Base-by-base conservation (phyloP, 2,329 filamentous ascomycete genomes). In the Aureobasidium pullulans region DNA sequence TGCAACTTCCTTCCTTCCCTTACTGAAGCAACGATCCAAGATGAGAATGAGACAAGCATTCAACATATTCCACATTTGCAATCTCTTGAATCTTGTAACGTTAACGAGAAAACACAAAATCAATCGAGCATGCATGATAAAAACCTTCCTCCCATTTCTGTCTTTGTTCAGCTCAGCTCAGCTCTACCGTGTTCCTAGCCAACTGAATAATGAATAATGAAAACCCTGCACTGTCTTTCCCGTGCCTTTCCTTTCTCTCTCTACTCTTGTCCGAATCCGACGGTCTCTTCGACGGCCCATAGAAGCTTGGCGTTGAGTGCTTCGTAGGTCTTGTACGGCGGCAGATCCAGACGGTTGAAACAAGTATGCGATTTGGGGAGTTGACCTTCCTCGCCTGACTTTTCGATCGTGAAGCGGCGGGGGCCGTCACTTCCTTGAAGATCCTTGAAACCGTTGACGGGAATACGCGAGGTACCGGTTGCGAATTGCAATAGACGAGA, bases 391-490 rank as follows among this genome's bases (percentile, higher is more conserved):
- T 97, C 94, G 61, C 94, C 94, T 39, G 92, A 90, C 78, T 97
- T 97, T 74, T 99, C 94, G 73, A 99, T 97, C 0, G 94, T 99
- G 70, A 99, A 99, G 63, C 94, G 81, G 75, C 94, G 83, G 9
- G 94, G 94, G 3, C 94, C 94, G 72, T 99, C 94, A 66, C 91
- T 96, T 42, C 94, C 94, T 75, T 99, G 94, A 54, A 99, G 79
- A 80, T 99, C 94, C 78, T 99, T 99, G 83, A 99, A 99, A 7
- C 94, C 94, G 73, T 99, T 99, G 76, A 99, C 94, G 0, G 94
- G 94, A 66, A 99, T 99, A 77, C 94, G 88, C 52, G 91, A 96
- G 13, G 94, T 99, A 73, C 94, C 94, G 8, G 94, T 99, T 0
- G 94, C 94, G 72, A 99, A 99, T 74, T 99, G 94, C 68, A 99